Base-by-base conservation (phyloP, 208 protist genomes). In the Leishmania arabica region DNA sequence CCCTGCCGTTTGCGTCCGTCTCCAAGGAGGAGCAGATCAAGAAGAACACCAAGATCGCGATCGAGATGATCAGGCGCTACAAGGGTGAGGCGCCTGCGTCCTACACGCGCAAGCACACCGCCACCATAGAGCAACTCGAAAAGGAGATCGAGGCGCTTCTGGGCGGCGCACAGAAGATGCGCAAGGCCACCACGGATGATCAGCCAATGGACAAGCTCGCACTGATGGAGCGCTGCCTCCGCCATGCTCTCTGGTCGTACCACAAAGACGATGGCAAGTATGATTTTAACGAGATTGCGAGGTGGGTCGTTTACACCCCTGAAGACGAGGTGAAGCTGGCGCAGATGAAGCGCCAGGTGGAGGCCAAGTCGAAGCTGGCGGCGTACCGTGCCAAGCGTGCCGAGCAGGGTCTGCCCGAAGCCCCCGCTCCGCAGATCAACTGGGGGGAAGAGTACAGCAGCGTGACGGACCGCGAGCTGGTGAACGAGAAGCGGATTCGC, bases 291-390 rank as follows among this genome's bases (percentile, higher is more conserved):
- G 89, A 95, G 78, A 97, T 98, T 86, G 80, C 84, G 58, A 97
- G 95, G 86, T 98, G 95, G 95, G 86, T 98, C 72, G 93, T 97
- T 49, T 98, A 98, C 88, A 98, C 95, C 34, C 86, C 91, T 19
- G 91, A 97, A 65, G 95, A 98, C 79, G 92, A 96, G 89, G 76
- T 88, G 45, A 90, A 95, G 81, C 79, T 98, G 75, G 77, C 89
- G 64, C 85, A 91, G 79, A 77, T 98, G 79, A 91, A 91, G 80
- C 91, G 92, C 70, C 91, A 97, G 81, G 74, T 86, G 31, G 95
- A 98, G 78, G 69, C 83, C 40, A 97, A 96, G 84, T 56, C 85
- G 54, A 95, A 95, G 84, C 86, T 96, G 37, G 88, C 86, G 9
- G 89, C 89, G 27, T 96, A 97, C 81, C 94, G 95, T 66, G 83